A percentile compares a stretch with the other conserved stretches of the same genome.
Evolutionary conservation across 2,329 filamentous ascomycete genomes (phyloP).

Genomic region (Dothidotthia symphoricarpi): DNA sequence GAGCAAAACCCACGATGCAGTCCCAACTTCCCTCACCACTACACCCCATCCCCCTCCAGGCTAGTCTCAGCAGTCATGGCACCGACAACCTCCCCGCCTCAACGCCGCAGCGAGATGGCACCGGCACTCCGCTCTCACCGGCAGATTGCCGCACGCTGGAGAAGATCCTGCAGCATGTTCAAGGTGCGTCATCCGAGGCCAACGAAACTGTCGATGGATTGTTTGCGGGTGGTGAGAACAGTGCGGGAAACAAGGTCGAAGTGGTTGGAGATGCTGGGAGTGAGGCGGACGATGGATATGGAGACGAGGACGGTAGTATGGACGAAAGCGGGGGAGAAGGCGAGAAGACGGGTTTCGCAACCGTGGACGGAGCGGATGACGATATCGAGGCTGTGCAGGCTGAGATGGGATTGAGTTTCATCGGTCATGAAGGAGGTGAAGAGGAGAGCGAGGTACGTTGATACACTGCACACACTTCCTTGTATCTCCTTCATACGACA

Average conservation of each 20-base stretch:
- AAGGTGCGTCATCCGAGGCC: slow-evolving; percentile 1
- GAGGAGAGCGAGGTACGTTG: background rate
- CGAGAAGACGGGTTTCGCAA: too few relatives aligned
- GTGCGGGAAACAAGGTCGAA: background rate
- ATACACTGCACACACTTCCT: too few relatives aligned
- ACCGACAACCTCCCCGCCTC: background rate
- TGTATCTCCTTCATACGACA: too few relatives aligned
- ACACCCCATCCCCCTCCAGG: background rate
- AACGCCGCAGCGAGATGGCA: background rate
- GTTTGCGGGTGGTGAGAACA: too few relatives aligned
- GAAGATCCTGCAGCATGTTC: slow-evolving; percentile 9
- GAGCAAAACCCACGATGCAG: background rate
- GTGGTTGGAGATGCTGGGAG: slow-evolving; percentile 1
- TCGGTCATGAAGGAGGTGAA: background rate
- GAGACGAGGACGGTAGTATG: slow-evolving; percentile 20
- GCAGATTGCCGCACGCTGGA: slow-evolving; percentile 13
- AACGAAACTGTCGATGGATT: background rate
- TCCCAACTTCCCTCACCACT: slow-evolving; percentile 1
- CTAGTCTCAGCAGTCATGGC: slow-evolving; percentile 2
- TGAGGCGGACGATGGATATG: slow-evolving; percentile 14
- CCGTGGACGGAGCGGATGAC: background rate
- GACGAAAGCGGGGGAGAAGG: slow-evolving; percentile 10
- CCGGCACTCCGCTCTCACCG: slow-evolving; percentile 1
- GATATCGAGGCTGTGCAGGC: background rate
- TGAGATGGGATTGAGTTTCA: background rate